phyloP scores from a whole-genome alignment of 306 rosid species.

The Rosa persica region DNA sequence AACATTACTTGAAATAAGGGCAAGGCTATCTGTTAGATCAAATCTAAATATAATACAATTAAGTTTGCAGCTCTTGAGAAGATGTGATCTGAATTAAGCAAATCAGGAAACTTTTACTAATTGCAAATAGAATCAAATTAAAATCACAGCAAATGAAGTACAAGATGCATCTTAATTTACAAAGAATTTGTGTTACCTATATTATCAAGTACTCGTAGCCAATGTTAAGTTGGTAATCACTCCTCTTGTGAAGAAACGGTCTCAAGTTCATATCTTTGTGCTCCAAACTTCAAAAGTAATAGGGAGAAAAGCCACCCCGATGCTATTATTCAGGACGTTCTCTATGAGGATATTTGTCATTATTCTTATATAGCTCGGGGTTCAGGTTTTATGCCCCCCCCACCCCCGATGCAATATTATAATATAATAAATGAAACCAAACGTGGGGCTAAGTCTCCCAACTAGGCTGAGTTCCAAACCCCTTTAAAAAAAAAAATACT shows the following conservation, averaged over 20 bases:
- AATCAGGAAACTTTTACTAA: not conserved
- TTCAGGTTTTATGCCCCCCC: too few species aligned
- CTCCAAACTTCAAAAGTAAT: not conserved
- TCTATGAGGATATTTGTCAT: too few species aligned
- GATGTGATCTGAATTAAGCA: not conserved
- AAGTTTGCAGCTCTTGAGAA: not conserved
- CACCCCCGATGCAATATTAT: too few species aligned
- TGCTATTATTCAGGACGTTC: too few species aligned
- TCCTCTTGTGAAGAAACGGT: not conserved
- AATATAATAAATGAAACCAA: too few species aligned
- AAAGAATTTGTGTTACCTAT: not conserved
- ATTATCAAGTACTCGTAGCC: not conserved
- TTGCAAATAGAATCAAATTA: not conserved
- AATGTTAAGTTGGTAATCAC: not conserved
- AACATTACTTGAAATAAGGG: not conserved
- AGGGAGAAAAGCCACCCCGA: not conserved
- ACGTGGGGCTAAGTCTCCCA: too few species aligned
- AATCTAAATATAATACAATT: too few species aligned
- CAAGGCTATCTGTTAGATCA: too few species aligned
- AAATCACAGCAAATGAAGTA: not conserved
- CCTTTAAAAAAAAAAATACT: too few species aligned
- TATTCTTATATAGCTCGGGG: too few species aligned
- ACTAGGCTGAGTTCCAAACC: too few species aligned
- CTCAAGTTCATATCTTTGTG: not conserved
- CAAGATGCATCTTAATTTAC: not conserved